Evolutionary conservation across 257 asterid genomes (phyloP), one percentile per base, ranked within the genome.

Genomic region (Craterostigma plantagineum): DNA sequence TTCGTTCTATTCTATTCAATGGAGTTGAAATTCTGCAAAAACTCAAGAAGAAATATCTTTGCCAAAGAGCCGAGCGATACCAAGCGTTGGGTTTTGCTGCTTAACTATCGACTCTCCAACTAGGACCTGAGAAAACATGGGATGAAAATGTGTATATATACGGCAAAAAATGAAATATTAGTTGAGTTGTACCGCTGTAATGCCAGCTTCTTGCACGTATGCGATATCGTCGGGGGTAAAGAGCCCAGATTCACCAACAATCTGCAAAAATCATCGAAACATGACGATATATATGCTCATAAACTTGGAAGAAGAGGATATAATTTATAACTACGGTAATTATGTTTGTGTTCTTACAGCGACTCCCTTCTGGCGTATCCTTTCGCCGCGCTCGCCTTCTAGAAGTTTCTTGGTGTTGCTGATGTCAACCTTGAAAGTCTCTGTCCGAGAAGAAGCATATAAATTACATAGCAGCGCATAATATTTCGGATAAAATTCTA

Each of bases 231-330:
- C 77, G 33, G 98, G 98, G 45, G 93, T 76, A 52, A 87, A 82
- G 35, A 87, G 93, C 51, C 92, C 98, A 14, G 98, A 87, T 57
- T 87, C 98, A 49, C 95, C 98, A 49, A 82, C 98, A 42, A 86
- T 87, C 97, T 86, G 59, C 42, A 34, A n/a, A 45, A 27, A 27
- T 42, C 37, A 33, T 27, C 12, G 43, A 17, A 42, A 39, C 10
- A n/a, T n/a, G n/a, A n/a, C n/a, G n/a, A 36, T 12, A 12, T 23
- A 23, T 23, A 23, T 23, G 30, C 6, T 2, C 30, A 23, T 23
- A 23, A 23, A 23, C 6, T 23, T 23, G 30, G 30, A 23, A 23
- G 30, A 23, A 23, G 30, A 23, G 30, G 30, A 23, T 23, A 23
- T 23, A 6, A n/a, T n/a, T n/a, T n/a, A n/a, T n/a, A n/a, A n/a